These are phyloP conservation scores for Vickermania ingenoplastis DNA, from an alignment of 208 protist species.

Conservation along the genomic window DNA sequence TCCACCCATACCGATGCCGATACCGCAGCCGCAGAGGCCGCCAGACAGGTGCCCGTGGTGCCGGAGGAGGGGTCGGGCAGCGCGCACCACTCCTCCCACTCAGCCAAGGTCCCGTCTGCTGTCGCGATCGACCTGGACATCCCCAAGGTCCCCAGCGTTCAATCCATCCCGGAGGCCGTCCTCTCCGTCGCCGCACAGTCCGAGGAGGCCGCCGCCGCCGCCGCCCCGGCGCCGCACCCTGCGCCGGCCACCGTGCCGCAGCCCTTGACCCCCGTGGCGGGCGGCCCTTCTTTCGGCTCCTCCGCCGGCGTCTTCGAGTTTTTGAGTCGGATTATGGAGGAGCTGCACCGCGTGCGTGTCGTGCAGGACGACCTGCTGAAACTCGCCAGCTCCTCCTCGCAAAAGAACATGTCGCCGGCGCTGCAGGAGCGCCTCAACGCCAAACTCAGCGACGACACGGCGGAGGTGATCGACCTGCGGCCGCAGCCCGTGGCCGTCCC, in stretches of 20 bases:
- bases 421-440: conserved; percentile 32
- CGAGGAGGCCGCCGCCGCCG: neutral
- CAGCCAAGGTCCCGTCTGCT: neutral
- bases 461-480: conserved; percentile 59
- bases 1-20: neutral
- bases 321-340: conserved; percentile 77
- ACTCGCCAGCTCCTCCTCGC: conserved; percentile 3
- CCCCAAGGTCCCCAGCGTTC: neutral
- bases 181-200: neutral
- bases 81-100: neutral
- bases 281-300: neutral
- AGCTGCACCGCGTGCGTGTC: conserved; percentile 66
- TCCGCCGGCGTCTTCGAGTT: conserved; percentile 58
- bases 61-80: neutral
- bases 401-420: conserved; percentile 21
- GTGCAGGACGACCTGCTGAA: conserved; percentile 51
- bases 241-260: neutral
- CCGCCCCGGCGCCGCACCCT: neutral
- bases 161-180: neutral
- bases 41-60: neutral
- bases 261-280: neutral
- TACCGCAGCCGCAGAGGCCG: neutral
- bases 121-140: neutral
- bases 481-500: conserved; percentile 62
- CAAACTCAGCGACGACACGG: conserved; percentile 29